phyloP scores from a whole-genome alignment of 345 rosid species.

The Clausena lansium region DNA sequence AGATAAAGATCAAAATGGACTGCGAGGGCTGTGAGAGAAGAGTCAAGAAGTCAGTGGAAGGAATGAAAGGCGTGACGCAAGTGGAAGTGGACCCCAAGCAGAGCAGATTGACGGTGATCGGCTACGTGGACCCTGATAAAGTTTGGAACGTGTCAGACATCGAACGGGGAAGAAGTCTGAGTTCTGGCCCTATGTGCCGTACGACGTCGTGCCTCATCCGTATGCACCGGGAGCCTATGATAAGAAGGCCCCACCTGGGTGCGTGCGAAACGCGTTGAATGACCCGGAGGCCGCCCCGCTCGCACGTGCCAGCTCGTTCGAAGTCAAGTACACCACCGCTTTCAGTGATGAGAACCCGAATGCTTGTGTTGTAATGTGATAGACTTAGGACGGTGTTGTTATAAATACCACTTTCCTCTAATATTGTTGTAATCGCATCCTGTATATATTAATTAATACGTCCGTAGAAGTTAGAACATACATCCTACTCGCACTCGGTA shows the following conservation, averaged over 20 bases:
- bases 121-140: slow-evolving; percentile 59
- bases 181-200: slow-evolving; percentile 62
- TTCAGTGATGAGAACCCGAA: slow-evolving; percentile 63
- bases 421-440: background rate
- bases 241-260: slow-evolving; percentile 58
- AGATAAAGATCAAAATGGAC: slow-evolving; percentile 60
- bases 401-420: background rate
- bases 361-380: slow-evolving; percentile 55
- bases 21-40: slow-evolving; percentile 69
- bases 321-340: slow-evolving; percentile 58
- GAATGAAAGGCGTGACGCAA: slow-evolving; percentile 54
- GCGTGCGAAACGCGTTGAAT: slow-evolving; percentile 42
- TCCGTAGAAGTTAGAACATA: no score
- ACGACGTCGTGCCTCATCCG: slow-evolving; percentile 47
- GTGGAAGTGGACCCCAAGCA: slow-evolving; percentile 57
- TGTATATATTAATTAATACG: background rate
- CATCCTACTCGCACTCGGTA: background rate
- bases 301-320: slow-evolving; percentile 60
- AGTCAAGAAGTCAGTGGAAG: slow-evolving; percentile 53
- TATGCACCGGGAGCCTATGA: slow-evolving; percentile 53
- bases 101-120: slow-evolving; percentile 57
- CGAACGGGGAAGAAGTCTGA: slow-evolving; percentile 65
- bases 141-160: slow-evolving; percentile 54
- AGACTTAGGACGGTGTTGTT: no score
- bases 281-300: slow-evolving; percentile 39